Base-by-base conservation (phyloP, 148 eudicot genomes). In the Vaccinium darrowii region DNA sequence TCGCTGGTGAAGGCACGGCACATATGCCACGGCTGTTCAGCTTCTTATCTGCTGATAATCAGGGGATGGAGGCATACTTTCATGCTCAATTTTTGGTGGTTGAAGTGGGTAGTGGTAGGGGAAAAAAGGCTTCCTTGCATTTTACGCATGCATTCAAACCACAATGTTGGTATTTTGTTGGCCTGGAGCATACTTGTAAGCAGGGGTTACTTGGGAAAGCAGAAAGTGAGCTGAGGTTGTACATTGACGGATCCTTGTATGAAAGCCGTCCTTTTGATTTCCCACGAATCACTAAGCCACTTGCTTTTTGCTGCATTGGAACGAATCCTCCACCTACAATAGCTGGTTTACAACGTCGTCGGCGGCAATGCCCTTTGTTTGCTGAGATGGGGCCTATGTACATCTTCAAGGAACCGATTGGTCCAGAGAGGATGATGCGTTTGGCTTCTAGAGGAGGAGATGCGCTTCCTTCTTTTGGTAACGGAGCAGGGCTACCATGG, bases 311-410 rank as follows among this genome's bases (percentile, higher is more conserved):
- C 85, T 97, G 98, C 86, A 93, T 97, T 77, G 99, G 99, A 57
- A 97, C 99, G 49, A 97, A 95, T 80, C 97, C 98, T 39, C 99
- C 99, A 49, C 98, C 99, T 73, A 95, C 98, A 80, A 95, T 97
- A 91, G 99, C 99, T 83, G 99, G 98, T 84, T 90, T 95, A 87
- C 98, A 97, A 89, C 98, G 98, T 18, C 98, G 98, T 27, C 98
- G 98, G 33, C 98, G 98, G 81, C 99, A 97, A 62, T 97, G 98
- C 88, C 98, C 99, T 79, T 90, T 97, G 87, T 97, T 97, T 92
- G 99, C 99, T 79, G 99, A 97, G 92, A 93, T 97, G 98, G 99
- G 99, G 25, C 98, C 99, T 69, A 90, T 97, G 79, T 97, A 97
- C 84, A 97, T 97, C 25, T 97, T 97, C 83, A 97, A 92, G 89